Evolutionary conservation across 75 land plant genomes (phyloP), one percentile per base, ranked within the genome.

Genomic region (Sequoiadendron giganteum): DNA sequence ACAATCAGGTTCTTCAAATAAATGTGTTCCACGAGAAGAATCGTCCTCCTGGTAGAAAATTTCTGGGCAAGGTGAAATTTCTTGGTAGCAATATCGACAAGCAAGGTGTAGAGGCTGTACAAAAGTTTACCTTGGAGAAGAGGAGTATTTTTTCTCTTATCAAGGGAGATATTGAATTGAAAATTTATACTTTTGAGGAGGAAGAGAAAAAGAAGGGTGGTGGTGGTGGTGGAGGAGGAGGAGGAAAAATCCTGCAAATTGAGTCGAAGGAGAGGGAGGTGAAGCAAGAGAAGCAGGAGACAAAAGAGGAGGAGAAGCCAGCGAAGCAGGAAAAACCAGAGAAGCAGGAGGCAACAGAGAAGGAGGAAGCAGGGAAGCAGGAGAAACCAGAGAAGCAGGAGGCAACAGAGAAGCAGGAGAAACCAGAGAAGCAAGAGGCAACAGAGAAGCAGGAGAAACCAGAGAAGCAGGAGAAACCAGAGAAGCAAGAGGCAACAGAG

Each of bases 1-100:
- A 89, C 8, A 89, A 96, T 84, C 88, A 90, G 25, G 75, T 85
- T 86, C 76, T 97, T 28, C 95, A 94, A 34, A 91, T 96, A 47
- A 88, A 82, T 77, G 90, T 96, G 28, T 94, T 88, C 89, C 93
- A 90, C 86, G 97, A 96, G 49, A 87, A 90, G 49, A 92, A 90
- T 87, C 84, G 90, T 48, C 77, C 89, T 47, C 77, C 61, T 54
- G 88, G 91, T 87, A 34, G 96, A 28, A 91, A 91, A 55, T 96
- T 93, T 72, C 85, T 96, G 34, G 98, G 98, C 0, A 93, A 89
- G 80, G 93, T 95, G 19, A 77, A 94, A 13, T 87, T 94, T 45
- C 83, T 86, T 28, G 91, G 92, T 11, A 83, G 91, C 11, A 80
- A 28, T 77, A 73, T 93, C 77, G 91, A 92, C 16, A 81, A 91